Conservation (phyloP, 805 yeast species). For the Blastobotrys parvus region DNA sequence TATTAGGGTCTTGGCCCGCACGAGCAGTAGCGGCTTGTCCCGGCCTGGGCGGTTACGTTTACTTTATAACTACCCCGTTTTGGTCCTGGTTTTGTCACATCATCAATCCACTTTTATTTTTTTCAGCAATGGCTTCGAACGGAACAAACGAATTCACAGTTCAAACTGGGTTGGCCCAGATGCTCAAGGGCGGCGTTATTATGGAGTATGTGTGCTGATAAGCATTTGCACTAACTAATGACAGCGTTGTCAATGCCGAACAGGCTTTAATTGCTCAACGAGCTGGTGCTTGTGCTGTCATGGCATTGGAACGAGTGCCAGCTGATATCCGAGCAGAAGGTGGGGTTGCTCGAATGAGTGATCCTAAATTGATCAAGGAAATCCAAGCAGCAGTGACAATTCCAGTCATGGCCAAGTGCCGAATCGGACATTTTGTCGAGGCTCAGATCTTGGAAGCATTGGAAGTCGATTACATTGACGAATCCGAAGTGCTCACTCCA, state of each 20-base stretch:
- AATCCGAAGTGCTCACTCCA: conserved; percentile 76
- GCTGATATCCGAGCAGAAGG: conserved; percentile 79
- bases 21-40: no score
- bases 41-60: no score
- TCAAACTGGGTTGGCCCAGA: conserved; percentile 76
- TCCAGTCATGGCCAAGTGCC: conserved; percentile 74
- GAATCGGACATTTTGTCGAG: conserved; percentile 78
- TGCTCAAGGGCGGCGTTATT: conserved; percentile 57
- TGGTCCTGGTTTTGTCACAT: no score
- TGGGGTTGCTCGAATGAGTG: conserved; percentile 80
- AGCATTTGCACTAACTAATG: background rate
- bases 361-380: conserved; percentile 67
- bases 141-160: conserved; percentile 26
- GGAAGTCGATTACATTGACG: conserved; percentile 74
- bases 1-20: no score
- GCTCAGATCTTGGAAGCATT: conserved; percentile 68
- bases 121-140: no score
- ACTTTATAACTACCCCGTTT: no score
- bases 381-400: conserved; percentile 54
- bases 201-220: conserved; percentile 28
- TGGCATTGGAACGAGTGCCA: conserved; percentile 81
- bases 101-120: no score
- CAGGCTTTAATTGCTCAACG: conserved; percentile 73
- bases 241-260: conserved; percentile 59
- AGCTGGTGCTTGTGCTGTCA: conserved; percentile 85